phyloP scores from a whole-genome alignment of 2,329 filamentous ascomycete genomes.

The Botrytis deweyae region DNA sequence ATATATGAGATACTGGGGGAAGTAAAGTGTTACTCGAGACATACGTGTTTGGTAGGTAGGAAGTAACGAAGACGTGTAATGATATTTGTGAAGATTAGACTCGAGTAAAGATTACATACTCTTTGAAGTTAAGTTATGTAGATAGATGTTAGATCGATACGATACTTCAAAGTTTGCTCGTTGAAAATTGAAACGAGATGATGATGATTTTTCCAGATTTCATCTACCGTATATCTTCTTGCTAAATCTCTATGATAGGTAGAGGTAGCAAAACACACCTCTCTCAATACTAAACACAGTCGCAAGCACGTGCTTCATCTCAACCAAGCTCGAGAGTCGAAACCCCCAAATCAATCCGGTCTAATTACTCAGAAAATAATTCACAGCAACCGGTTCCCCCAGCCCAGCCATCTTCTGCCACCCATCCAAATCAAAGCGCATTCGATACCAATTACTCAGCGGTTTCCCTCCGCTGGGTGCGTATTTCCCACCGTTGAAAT shows the following conservation, averaged over 20 bases:
- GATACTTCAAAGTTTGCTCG: no score
- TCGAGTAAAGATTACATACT: no score
- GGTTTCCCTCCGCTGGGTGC: slow-evolving; percentile 42
- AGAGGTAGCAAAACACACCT: no score
- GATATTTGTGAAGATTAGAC: no score
- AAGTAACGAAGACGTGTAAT: not conserved
- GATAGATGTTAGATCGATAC: not conserved
- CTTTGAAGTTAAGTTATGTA: not conserved
- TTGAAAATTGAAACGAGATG: not conserved
- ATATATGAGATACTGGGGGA: no score
- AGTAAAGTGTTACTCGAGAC: no score
- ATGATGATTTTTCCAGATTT: not conserved
- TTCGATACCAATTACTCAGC: slow-evolving; percentile 41
- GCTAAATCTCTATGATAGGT: not conserved
- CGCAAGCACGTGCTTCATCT: accelerated
- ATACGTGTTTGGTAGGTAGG: no score
- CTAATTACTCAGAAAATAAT: slow-evolving; percentile 42
- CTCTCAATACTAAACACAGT: not conserved
- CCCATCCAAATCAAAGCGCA: slow-evolving; percentile 46
- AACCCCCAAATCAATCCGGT: not conserved
- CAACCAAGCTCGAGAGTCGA: not conserved
- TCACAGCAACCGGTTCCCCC: slow-evolving; percentile 40
- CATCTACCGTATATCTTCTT: not conserved
- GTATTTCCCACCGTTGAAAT: slow-evolving; percentile 40
- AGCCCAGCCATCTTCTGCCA: slow-evolving; percentile 42